phyloP scores from a whole-genome alignment of 73 alveolate genomes.

The Paramecium caudatum region DNA sequence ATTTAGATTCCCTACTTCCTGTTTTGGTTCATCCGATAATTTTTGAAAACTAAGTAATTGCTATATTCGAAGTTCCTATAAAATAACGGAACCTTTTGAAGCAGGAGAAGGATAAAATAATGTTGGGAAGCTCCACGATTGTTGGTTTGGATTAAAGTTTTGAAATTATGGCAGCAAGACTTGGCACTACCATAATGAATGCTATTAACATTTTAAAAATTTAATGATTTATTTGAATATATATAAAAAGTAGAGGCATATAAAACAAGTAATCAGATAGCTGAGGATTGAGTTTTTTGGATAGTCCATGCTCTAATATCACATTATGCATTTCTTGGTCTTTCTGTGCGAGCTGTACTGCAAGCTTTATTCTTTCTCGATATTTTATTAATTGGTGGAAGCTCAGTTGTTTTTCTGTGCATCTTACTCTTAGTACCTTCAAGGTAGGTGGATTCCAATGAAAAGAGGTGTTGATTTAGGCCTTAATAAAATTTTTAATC shows the following conservation, averaged over 20 bases:
- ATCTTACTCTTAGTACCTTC: no score
- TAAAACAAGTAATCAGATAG: neutral
- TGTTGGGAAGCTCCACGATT: slow-evolving; percentile 42
- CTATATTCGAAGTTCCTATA: slow-evolving; percentile 47
- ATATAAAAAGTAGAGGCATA: no score
- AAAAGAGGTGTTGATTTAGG: no score
- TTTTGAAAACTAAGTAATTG: neutral
- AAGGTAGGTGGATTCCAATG: no score
- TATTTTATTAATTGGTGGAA: no score
- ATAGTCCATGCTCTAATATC: slow-evolving; percentile 42
- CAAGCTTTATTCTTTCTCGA: no score
- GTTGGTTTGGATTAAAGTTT: slow-evolving; percentile 64
- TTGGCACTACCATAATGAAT: slow-evolving; percentile 40
- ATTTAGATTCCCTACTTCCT: slow-evolving; percentile 26
- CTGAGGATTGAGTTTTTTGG: neutral
- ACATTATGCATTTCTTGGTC: neutral
- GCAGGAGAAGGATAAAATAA: slow-evolving; percentile 44
- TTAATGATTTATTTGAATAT: no score
- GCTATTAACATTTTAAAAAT: slow-evolving; percentile 13
- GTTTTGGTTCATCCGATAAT: slow-evolving; percentile 44
- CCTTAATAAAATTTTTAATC: no score
- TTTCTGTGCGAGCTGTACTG: no score
- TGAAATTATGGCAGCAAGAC: slow-evolving; percentile 63
- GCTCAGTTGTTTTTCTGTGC: no score
- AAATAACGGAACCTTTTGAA: neutral